Percentiles rank a stretch among this genome's conserved stretches.
phyloP scores from a whole-genome alignment of 2,329 filamentous ascomycete species.

The Pseudomassariella vexata region DNA sequence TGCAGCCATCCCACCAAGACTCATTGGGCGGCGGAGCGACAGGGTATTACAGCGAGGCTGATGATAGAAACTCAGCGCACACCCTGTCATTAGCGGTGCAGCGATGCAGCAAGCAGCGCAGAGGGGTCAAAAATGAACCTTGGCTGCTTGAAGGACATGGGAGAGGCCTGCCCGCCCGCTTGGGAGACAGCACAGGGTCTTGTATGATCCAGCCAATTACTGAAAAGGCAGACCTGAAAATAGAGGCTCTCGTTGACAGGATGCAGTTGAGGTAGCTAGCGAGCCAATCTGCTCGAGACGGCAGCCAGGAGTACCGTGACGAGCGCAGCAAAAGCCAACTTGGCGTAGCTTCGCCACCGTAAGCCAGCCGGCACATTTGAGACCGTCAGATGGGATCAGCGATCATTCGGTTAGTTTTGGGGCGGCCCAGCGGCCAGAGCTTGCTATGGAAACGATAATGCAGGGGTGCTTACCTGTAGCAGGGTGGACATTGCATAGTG shows the following conservation, averaged over 20 bases:
- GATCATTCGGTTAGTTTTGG: too few relatives aligned
- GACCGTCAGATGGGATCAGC: too few relatives aligned
- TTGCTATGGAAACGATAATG: too few relatives aligned
- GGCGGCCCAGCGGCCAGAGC: too few relatives aligned
- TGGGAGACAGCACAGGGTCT: neutral
- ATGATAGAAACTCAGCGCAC: conserved; percentile 4
- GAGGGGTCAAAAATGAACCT: neutral
- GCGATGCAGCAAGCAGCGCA: too few relatives aligned
- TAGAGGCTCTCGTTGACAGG: too few relatives aligned
- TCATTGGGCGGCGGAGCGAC: neutral
- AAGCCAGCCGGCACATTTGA: neutral
- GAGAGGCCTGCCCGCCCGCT: neutral
- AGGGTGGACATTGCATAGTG: neutral
- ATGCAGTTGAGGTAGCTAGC: too few relatives aligned
- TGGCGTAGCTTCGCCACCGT: neutral
- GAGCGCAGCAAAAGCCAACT: neutral
- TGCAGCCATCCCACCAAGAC: neutral
- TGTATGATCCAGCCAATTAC: neutral
- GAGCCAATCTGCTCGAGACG: too few relatives aligned
- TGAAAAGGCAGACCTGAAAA: neutral
- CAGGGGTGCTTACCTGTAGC: neutral
- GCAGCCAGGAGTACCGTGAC: too few relatives aligned
- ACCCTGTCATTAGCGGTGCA: conserved; percentile 1
- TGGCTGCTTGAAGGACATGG: neutral
- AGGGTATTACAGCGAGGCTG: conserved; percentile 17